These are phyloP conservation scores for Saccharomycopsis hybrid DNA, from an alignment of 1,139 yeast genomes.

Conservation along the genomic window DNA sequence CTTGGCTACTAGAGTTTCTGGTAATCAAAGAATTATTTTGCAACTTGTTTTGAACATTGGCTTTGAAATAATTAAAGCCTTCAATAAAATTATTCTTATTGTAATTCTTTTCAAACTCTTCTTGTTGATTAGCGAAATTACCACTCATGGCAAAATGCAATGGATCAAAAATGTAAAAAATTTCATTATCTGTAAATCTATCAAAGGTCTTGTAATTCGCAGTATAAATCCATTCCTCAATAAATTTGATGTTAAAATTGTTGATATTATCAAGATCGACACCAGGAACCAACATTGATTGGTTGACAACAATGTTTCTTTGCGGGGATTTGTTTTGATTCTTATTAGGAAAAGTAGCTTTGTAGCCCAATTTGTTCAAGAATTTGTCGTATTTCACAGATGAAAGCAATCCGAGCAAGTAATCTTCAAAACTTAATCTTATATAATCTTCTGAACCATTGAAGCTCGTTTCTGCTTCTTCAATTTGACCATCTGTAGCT, in stretches of 20 bases:
- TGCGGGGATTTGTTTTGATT: slow-evolving; percentile 21
- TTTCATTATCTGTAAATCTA: slow-evolving; percentile 71
- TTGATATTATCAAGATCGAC: slow-evolving; percentile 37
- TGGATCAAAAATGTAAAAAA: slow-evolving; percentile 84
- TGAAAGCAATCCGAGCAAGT: slow-evolving; percentile 67
- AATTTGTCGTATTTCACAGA: slow-evolving; percentile 66
- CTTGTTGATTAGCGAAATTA: slow-evolving; percentile 10
- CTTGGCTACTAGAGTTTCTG: slow-evolving; percentile 1
- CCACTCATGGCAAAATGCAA: slow-evolving; percentile 42
- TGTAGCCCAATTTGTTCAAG: slow-evolving; percentile 34
- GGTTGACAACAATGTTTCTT: slow-evolving; percentile 16
- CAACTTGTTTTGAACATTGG: slow-evolving; percentile 19
- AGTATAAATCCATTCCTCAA: slow-evolving; percentile 59
- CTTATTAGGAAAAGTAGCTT: slow-evolving; percentile 32
- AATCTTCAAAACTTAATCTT: slow-evolving; percentile 84
- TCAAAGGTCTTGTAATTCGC: slow-evolving; percentile 68
- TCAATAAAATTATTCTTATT: slow-evolving; percentile 14
- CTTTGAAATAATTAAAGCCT: slow-evolving; percentile 15
- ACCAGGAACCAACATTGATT: slow-evolving; percentile 20
- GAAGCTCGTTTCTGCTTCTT: slow-evolving; percentile 40
- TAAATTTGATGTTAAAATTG: slow-evolving; percentile 50
- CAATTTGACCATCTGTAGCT: slow-evolving; percentile 10
- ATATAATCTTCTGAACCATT: slow-evolving; percentile 87
- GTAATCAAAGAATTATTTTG: slow-evolving; percentile 6
- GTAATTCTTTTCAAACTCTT: slow-evolving; percentile 15